Conservation (phyloP, 192 early-diverging fungal species). For the Umbelopsis sp. region DNA sequence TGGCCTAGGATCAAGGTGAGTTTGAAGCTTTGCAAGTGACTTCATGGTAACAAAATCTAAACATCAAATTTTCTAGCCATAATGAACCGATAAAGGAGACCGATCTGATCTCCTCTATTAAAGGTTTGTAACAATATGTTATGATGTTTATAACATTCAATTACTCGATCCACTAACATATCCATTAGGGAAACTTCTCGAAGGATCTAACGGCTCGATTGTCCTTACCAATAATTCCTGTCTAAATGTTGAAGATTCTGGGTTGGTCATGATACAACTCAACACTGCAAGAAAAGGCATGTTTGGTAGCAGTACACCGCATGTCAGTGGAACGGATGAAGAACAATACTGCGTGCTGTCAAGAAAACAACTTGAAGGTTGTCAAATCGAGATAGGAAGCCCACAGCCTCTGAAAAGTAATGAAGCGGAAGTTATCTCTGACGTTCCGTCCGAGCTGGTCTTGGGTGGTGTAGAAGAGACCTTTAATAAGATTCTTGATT, state of each 20-base stretch:
- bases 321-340: background rate
- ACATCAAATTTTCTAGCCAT: background rate
- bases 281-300: slow-evolving; percentile 3
- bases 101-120: slow-evolving; percentile 6
- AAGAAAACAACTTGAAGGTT: slow-evolving; percentile 12
- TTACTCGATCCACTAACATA: background rate
- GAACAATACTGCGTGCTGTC: slow-evolving; percentile 6
- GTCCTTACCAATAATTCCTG: slow-evolving; percentile 4
- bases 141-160: background rate
- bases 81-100: slow-evolving; percentile 22
- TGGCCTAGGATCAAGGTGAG: slow-evolving; percentile 28
- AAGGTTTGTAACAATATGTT: slow-evolving; percentile 14
- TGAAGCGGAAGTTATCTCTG: background rate
- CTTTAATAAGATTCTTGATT: slow-evolving; percentile 38
- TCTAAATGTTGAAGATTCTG: background rate
- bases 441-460: slow-evolving; percentile 10
- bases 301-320: background rate
- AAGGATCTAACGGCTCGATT: background rate
- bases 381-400: slow-evolving; percentile 11
- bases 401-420: background rate
- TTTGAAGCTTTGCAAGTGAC: no score
- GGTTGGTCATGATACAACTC: background rate
- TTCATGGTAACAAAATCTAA: background rate
- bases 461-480: slow-evolving; percentile 49
- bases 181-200: slow-evolving; percentile 1